Evolutionary conservation across 179 eudicot genomes (phyloP), one percentile per base, ranked within the genome.

Genomic region (Beta macrorhiza): DNA sequence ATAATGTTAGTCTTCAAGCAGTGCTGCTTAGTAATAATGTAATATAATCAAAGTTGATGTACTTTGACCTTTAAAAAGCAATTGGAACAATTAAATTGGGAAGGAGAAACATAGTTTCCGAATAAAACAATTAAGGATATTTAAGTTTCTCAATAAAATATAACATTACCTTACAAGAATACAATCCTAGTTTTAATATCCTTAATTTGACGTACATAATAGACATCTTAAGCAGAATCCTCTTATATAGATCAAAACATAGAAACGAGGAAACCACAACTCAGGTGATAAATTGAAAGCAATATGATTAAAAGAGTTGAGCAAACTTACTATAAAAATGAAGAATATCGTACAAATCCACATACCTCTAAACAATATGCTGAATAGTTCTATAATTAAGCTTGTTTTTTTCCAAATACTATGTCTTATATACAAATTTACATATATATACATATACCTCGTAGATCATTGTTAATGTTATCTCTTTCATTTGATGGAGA

Each of bases 401-500:
- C 10, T 0, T 0, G 13, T 15, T 20, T 42, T 13, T 25, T n/a
- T 0, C 12, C 19, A 22, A 44, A 37, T 37, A 37, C 42, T 37
- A 37, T 37, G 42, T 37, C 42, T 37, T 37, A 37, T 37, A 37
- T 37, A 37, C 42, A 37, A 77, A 64, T 45, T 13, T 11, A 11
- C 53, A 58, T 49, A 7, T 74, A 69, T 72, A 52, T 55, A 78
- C 32, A 65, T 72, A 79, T 93, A 94, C 98, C 98, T 16, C 98
- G 97, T 74, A 91, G 85, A 64, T 75, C 82, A 55, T 90, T 85
- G 80, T 93, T 93, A 74, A 92, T 80, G 79, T 78, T 84, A 68
- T 93, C 93, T 84, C 79, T 86, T 37, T 84, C 93, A 19, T 84
- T 80, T 17, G 91, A 78, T n/a, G 94, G 90, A 81, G 94, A 88